Evolutionary conservation across 441 rosid genomes (phyloP).

Genomic region (Arabidopsis lyrata): DNA sequence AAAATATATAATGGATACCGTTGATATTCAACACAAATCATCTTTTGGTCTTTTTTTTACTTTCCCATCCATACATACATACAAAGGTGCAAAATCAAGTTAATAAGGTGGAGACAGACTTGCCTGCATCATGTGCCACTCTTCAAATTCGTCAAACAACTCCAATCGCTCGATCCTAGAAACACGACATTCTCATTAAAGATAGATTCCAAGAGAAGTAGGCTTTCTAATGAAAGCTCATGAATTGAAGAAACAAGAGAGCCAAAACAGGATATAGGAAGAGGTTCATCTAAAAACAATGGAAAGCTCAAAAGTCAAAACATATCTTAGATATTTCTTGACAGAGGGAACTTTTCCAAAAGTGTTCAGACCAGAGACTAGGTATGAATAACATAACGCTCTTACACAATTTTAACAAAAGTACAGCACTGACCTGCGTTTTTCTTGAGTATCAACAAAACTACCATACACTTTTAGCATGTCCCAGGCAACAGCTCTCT

Average conservation of each 20-base stretch:
- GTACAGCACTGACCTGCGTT: conserved; percentile 67
- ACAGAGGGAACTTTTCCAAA: conserved; percentile 33
- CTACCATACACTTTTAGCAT: conserved; percentile 88
- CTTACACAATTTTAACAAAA: conserved; percentile 9
- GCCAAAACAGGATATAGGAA: neutral
- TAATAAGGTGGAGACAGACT: conserved; percentile 46
- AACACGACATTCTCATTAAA: conserved; percentile 42
- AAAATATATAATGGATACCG: conserved; percentile 10
- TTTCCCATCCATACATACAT: conserved; percentile 21
- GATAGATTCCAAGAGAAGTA: conserved; percentile 22
- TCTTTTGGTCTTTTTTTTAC: conserved; percentile 10
- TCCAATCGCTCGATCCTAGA: conserved; percentile 91
- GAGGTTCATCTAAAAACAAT: conserved; percentile 6
- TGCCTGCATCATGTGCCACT: conserved; percentile 99
- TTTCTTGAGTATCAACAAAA: conserved; percentile 79
- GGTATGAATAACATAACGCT: conserved; percentile 16
- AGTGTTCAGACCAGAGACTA: conserved; percentile 26
- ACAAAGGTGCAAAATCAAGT: conserved; percentile 1
- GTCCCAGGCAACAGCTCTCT: conserved; percentile 95
- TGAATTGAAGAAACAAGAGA: conserved; percentile 16
- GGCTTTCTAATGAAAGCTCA: conserved; percentile 35
- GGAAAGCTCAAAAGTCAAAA: conserved; percentile 9
- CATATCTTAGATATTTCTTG: conserved; percentile 36
- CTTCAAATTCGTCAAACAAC: conserved; percentile 96
- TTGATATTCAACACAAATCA: conserved; percentile 12